phyloP scores from a whole-genome alignment of 352 stramenopile species.

The Phytophthora palmivora region DNA sequence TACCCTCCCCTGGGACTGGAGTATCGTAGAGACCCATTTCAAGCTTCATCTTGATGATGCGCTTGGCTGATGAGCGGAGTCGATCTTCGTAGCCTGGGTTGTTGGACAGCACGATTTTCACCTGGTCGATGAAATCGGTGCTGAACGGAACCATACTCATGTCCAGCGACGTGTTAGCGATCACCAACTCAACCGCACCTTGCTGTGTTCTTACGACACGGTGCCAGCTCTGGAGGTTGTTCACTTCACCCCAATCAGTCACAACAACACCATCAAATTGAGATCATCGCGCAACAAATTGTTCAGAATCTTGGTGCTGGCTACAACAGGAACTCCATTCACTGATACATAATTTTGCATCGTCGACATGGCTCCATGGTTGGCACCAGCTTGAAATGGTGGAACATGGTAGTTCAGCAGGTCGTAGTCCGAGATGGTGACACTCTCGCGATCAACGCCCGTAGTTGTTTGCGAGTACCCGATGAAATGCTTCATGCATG shows the following conservation, averaged over 20 bases:
- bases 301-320: slow-evolving; percentile 72
- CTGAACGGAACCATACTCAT: slow-evolving; percentile 84
- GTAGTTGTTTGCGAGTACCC: slow-evolving; percentile 75
- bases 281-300: slow-evolving; percentile 78
- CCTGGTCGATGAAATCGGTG: slow-evolving; percentile 51
- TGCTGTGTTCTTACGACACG: slow-evolving; percentile 42
- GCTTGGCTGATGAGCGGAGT: slow-evolving; percentile 52
- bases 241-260: slow-evolving; percentile 91
- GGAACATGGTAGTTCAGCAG: slow-evolving; percentile 82
- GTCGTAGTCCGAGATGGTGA: slow-evolving; percentile 71
- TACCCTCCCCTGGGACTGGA: slow-evolving; percentile 50
- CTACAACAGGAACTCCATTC: slow-evolving; percentile 88
- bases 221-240: slow-evolving; percentile 73
- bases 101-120: slow-evolving; percentile 43
- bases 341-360: slow-evolving; percentile 94
- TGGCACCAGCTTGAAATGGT: slow-evolving; percentile 73
- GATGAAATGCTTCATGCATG: slow-evolving; percentile 90
- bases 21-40: slow-evolving; percentile 66
- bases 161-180: slow-evolving; percentile 81
- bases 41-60: slow-evolving; percentile 77
- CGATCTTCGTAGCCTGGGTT: slow-evolving; percentile 39
- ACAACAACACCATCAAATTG: slow-evolving; percentile 85
- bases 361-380: slow-evolving; percentile 76
- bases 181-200: slow-evolving; percentile 60
- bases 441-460: slow-evolving; percentile 80